Evolutionary conservation across 2,329 filamentous ascomycete genomes (phyloP), one percentile per base, ranked within the genome.

Genomic region (Stromatinia cepivora): DNA sequence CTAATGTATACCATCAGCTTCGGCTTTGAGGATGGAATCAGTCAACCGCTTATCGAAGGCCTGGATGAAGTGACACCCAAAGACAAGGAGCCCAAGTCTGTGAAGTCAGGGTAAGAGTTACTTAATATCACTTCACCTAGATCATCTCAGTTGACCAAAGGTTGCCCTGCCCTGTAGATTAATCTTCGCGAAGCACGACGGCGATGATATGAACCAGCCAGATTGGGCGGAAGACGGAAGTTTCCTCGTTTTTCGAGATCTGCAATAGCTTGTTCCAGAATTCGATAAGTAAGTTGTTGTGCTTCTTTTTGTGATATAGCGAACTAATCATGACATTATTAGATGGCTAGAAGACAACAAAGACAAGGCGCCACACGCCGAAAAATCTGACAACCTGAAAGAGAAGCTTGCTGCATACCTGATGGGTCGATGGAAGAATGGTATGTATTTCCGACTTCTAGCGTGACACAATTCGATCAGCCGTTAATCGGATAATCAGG

Each of bases 241-340:
- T 71, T 82, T 82, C 69, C 76, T 83, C 13, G 80, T 77, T 42
- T 81, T 84, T 72, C 81, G 81, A 17, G 80, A 82, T 58, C 77
- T 83, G 4, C 76, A 79, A 65, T 81, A 84, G 70, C 78, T 81
- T 6, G 82, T 83, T 8, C 81, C 80, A 1, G 82, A 83, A 58
- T 84, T 82, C 61, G 74, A 83, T 66, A 75, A 77, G 9, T 82
- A 81, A 72, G 69, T 82, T 20, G 74, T 79, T 54, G 77, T 79
- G 1, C 80, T 80, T 0, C 69, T n/a, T 20, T 63, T 25, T 3
- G 22, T 34, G 1, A 6, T 25, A 6, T n/a, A 34, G 15, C 34
- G 4, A 25, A 50, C 59, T 63, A 50, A 63, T 63, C 6, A 20
- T 13, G n/a, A 39, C 25, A 20, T 36, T 17, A 20, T 50, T 15